Base-by-base conservation (phyloP, 257 asterid species). In the Thymus mandschuricus region DNA sequence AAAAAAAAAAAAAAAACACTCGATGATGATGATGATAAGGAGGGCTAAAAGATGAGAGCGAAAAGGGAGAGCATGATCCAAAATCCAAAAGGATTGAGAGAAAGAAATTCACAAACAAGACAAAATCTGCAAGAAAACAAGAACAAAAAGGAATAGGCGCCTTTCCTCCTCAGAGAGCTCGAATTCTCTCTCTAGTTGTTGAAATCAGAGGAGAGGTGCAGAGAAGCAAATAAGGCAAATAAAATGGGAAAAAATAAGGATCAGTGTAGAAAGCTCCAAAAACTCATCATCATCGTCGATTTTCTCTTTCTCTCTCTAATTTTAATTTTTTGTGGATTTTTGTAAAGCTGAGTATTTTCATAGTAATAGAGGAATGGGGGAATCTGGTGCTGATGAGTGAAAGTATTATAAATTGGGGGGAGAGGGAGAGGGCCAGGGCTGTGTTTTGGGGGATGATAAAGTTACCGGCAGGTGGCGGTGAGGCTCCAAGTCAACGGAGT, bases 401-500 rank as follows among this genome's bases (percentile, higher is more conserved):
- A 31, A 34, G 21, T 45, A 58, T 7, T 41, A 59, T 9, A 40
- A 66, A 49, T 27, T 29, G 10, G 41, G 21, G 21, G 21, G 21
- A 21, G 21, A 21, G 21, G 21, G 21, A 21, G 21, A 21, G 21
- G 21, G 21, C 21, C 21, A 10, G 51, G 59, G 50, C 27, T 60
- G 60, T 63, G 69, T 33, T 33, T 68, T 55, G 31, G 40, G 71
- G 10, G 59, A 68, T 51, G 46, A 11, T 60, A 41, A 33, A n/a
- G 30, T 80, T 65, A 85, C 84, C 75, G 85, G 67, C 88, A 85
- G 73, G 75, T 84, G 92, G 75, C 68, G 84, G 87, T 80, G 4
- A 9, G 6, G 9, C 6, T 4, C 5, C 7, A 79, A 72, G 95
- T 91, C 96, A 88, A 87, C 90, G 87, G 73, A 69, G 55, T 66